Base-by-base conservation (phyloP, 1,284 basidiomycete genomes). In the Malassezia cuniculi region DNA sequence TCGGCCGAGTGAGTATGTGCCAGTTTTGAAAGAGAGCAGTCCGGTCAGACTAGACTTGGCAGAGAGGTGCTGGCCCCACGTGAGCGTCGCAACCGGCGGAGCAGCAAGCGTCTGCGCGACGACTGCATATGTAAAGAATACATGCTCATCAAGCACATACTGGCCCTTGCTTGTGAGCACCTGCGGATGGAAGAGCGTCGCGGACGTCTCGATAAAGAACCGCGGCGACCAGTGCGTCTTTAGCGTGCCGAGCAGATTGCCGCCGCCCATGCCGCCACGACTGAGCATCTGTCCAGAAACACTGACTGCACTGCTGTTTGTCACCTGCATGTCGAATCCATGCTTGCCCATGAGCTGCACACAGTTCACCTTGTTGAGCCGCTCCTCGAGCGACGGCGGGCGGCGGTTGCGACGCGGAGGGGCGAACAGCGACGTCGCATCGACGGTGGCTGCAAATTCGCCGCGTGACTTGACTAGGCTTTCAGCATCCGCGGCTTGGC, bases 351-450 rank as follows among this genome's bases (percentile, higher is more conserved):
- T 39, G 6, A 65, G 41, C 32, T 60, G 58, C 4, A 54, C 52
- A 26, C 48, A 51, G 4, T 49, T 47, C 6, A 65, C 46, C 7
- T 51, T 22, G 7, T 37, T 41, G 19, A 56, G 22, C 0, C 62
- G 35, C 5, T 65, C 58, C 6, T 27, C 19, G 5, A 57, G 34
- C 4, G 37, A 78, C 59, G 87, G 93, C 66, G 85, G 78, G 1
- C 70, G 76, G 36, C 71, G 72, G 47, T 90, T 93, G 82, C 71
- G 76, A 35, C 70, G 70, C 0, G 84, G 81, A 7, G 43, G 45
- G 6, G 50, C 50, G 32, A 66, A 66, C 22, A 66, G 35, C n/a
- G 52, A 38, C n/a, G 38, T 47, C 5, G 60, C 60, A 45, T 66
- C 59, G 26, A 66, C 39, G 27, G 48, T 45, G 8, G 54, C 56